phyloP scores from a whole-genome alignment of 176 grass and related monocot species.

The Triticum turgidum region DNA sequence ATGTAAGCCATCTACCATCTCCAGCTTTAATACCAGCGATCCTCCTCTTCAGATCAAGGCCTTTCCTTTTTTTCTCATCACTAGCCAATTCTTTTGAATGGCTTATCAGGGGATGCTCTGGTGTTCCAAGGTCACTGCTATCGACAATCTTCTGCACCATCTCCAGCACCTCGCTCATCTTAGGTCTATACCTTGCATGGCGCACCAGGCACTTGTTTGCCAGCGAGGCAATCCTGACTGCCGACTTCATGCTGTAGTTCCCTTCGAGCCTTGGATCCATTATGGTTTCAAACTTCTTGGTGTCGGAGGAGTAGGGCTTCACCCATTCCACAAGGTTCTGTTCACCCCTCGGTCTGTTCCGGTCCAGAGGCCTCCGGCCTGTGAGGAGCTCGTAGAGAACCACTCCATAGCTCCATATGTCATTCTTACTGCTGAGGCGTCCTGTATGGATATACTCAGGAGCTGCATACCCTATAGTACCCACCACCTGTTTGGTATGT shows the following conservation, averaged over 20 bases:
- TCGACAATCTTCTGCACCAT: constrained; percentile 83
- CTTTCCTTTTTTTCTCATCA: constrained; percentile 52
- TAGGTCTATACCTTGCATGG: constrained; percentile 61
- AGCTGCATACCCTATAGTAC: constrained; percentile 91
- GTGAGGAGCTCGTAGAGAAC: constrained; percentile 90
- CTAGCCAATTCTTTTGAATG: constrained; percentile 34
- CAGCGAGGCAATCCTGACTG: constrained; percentile 62
- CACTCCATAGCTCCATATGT: constrained; percentile 89
- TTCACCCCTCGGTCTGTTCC: constrained; percentile 75
- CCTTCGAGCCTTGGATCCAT: constrained; percentile 81
- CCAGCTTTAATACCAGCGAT: constrained; percentile 52
- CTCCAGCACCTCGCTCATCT: constrained; percentile 88
- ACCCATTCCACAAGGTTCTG: constrained; percentile 83
- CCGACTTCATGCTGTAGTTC: constrained; percentile 50
- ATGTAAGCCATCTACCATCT: constrained; percentile 62
- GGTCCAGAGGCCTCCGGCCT: constrained; percentile 72
- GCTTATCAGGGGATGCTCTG: constrained; percentile 41
- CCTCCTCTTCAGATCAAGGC: constrained; percentile 57
- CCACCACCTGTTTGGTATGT: constrained; percentile 67
- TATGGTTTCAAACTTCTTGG: constrained; percentile 60
- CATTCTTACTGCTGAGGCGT: constrained; percentile 79
- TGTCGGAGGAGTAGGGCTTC: constrained; percentile 65
- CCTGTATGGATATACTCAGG: constrained; percentile 96
- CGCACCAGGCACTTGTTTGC: constrained; percentile 84
- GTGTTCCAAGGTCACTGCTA: constrained; percentile 53